A percentile compares a stretch with the other conserved stretches of the same genome.
phyloP scores from a whole-genome alignment of 225 moss, liverwort and hornwort species.

The Marchantia paleacea region DNA sequence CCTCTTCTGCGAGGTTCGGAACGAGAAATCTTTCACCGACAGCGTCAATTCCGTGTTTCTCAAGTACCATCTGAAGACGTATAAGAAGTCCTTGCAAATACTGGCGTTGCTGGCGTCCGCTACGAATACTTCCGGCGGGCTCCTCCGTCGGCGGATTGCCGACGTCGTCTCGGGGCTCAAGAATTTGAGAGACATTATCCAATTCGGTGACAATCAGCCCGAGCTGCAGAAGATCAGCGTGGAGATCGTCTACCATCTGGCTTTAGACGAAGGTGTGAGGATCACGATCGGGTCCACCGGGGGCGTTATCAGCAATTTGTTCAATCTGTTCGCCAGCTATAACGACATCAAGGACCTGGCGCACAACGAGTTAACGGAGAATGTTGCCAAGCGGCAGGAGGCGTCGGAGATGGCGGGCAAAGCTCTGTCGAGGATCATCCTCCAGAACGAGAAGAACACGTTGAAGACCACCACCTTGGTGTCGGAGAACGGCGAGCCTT shows the following conservation, averaged over 20 bases:
- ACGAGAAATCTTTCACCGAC: too few relatives aligned
- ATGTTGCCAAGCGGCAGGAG: too few relatives aligned
- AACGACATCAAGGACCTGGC: too few relatives aligned
- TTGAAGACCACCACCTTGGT: background rate
- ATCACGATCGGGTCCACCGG: slow-evolving; percentile 50
- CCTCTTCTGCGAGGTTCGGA: slow-evolving; percentile 4
- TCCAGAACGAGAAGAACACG: slow-evolving; percentile 21
- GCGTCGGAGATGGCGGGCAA: too few relatives aligned
- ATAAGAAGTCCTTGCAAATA: slow-evolving; percentile 39
- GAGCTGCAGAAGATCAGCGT: slow-evolving; percentile 37
- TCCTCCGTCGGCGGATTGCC: slow-evolving; percentile 42
- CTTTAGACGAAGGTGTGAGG: slow-evolving; percentile 37
- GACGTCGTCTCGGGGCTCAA: slow-evolving; percentile 51
- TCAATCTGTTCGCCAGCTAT: too few relatives aligned
- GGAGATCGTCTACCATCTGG: slow-evolving; percentile 45
- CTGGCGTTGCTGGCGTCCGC: slow-evolving; percentile 43
- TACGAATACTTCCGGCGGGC: slow-evolving; percentile 34
- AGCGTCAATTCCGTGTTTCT: too few relatives aligned
- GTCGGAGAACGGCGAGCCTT: too few relatives aligned
- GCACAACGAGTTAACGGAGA: too few relatives aligned
- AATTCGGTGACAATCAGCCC: background rate
- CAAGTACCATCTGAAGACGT: slow-evolving; percentile 18
- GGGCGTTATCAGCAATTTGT: slow-evolving; percentile 34
- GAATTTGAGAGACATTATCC: slow-evolving; percentile 34
- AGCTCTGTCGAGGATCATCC: too few relatives aligned